Conservation (phyloP, 2,329 filamentous ascomycete species). For the Hymenoscyphus repandus region DNA sequence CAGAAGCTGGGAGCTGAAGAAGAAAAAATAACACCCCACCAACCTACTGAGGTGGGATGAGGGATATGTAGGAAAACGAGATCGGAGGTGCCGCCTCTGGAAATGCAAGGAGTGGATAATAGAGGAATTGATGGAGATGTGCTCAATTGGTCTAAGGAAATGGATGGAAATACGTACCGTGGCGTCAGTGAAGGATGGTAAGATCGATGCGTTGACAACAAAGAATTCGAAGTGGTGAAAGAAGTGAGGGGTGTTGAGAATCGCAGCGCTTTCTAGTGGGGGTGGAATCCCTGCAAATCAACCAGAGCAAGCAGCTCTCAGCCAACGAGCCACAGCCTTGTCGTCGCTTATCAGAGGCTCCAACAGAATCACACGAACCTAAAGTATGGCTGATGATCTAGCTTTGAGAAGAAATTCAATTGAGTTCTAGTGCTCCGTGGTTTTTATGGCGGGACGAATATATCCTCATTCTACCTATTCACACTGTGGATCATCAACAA, state of each 20-base stretch:
- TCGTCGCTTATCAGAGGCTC: too few relatives aligned
- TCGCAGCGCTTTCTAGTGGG: background rate
- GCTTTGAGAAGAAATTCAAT: too few relatives aligned
- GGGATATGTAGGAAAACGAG: slow-evolving; percentile 14
- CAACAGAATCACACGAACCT: too few relatives aligned
- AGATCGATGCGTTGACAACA: slow-evolving; percentile 34
- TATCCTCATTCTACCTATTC: too few relatives aligned
- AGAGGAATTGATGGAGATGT: background rate
- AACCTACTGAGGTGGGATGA: slow-evolving; percentile 16
- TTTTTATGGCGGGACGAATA: too few relatives aligned
- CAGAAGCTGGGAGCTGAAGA: slow-evolving; percentile 12
- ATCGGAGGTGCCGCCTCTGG: background rate
- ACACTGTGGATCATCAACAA: too few relatives aligned
- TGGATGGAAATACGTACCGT: slow-evolving; percentile 33
- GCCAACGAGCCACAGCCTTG: too few relatives aligned
- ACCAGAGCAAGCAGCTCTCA: too few relatives aligned
- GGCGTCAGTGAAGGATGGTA: slow-evolving; percentile 40
- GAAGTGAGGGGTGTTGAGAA: background rate
- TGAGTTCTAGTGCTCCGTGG: too few relatives aligned
- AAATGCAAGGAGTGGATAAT: too few relatives aligned
- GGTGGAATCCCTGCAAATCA: background rate
- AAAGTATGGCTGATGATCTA: too few relatives aligned
- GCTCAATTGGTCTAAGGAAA: background rate
- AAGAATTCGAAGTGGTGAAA: slow-evolving; percentile 7
- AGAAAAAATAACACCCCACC: slow-evolving; percentile 15